Conservation (phyloP, 192 early-diverging fungal species). For the Podila verticillata region DNA sequence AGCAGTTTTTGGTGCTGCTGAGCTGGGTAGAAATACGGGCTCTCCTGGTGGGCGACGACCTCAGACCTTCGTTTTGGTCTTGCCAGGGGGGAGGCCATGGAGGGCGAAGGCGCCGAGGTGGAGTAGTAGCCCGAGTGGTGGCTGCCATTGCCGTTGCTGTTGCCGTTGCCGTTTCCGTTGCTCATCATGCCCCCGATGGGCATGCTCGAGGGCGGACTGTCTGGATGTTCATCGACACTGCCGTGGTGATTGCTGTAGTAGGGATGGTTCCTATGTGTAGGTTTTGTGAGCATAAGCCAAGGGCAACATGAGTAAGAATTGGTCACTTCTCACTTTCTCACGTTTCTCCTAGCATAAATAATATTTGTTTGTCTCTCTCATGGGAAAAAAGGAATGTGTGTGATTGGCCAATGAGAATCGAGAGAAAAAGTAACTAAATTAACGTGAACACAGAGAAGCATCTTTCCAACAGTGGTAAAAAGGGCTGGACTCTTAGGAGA, state of each 20-base stretch:
- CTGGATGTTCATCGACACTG: conserved; percentile 25
- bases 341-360: background rate
- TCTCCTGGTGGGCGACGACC: conserved; percentile 60
- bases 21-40: conserved; percentile 76
- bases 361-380: background rate
- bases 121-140: conserved; percentile 13
- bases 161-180: conserved; percentile 11
- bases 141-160: background rate
- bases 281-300: too few relatives aligned
- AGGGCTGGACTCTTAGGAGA: too few relatives aligned
- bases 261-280: conserved; percentile 16
- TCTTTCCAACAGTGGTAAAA: background rate
- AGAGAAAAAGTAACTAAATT: background rate
- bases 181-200: conserved; percentile 8
- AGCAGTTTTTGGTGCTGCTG: conserved; percentile 72
- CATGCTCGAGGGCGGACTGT: conserved; percentile 32
- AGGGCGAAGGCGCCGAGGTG: conserved; percentile 23
- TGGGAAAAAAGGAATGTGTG: background rate
- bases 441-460: too few relatives aligned
- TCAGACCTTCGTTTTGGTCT: conserved; percentile 27
- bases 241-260: conserved; percentile 27
- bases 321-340: background rate
- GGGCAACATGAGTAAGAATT: too few relatives aligned
- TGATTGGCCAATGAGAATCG: conserved; percentile 2
- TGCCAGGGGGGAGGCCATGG: conserved; percentile 1